phyloP scores from a whole-genome alignment of 139 green algal genomes.

The Chlorella sp. region DNA sequence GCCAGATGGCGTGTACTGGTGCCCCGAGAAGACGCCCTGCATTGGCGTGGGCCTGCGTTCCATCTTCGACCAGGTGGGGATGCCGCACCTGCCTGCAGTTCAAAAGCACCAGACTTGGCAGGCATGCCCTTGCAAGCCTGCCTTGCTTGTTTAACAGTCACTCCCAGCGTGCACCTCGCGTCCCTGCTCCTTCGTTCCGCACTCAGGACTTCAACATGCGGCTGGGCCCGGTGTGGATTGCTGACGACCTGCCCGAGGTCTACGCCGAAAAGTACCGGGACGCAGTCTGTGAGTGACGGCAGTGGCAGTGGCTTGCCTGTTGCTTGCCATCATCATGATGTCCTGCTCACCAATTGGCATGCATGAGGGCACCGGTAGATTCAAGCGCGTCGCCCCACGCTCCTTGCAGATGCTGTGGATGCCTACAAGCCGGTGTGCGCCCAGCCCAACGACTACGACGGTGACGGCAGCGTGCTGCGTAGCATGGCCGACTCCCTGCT shows the following conservation, averaged over 20 bases:
- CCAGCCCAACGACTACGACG: not conserved
- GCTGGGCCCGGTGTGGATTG: conserved; percentile 11
- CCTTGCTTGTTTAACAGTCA: no score
- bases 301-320: no score
- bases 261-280: not conserved
- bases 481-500: not conserved
- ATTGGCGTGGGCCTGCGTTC: conserved; percentile 9
- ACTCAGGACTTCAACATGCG: conserved; percentile 36
- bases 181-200: no score
- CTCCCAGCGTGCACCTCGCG: no score
- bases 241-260: conserved; percentile 30
- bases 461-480: conserved; percentile 21
- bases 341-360: no score
- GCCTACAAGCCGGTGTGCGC: conserved; percentile 10
- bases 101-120: no score
- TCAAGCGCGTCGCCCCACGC: no score
- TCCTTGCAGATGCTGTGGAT: no score
- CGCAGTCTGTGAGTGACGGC: not conserved
- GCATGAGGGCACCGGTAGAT: no score
- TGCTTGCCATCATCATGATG: no score
- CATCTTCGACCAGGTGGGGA: not conserved
- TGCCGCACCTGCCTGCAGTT: no score
- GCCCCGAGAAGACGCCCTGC: conserved; percentile 23
- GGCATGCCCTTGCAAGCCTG: no score
- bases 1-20: conserved; percentile 16